phyloP scores from a whole-genome alignment of 1,139 yeast species.

The Diutina catenulata region DNA sequence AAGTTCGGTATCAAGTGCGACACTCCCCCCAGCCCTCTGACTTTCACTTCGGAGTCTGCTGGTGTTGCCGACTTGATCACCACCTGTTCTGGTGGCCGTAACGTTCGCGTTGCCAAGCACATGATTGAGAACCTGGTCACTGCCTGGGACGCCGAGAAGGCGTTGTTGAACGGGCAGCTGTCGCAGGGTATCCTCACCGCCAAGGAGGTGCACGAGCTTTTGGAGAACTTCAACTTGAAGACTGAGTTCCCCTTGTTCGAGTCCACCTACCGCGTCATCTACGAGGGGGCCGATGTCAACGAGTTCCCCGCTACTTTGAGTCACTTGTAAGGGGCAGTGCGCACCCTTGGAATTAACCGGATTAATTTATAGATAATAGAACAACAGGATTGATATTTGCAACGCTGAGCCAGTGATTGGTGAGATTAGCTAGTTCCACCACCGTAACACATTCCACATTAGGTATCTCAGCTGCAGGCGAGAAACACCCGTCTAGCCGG shows the following conservation, averaged over 20 bases:
- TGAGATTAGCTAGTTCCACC: no score
- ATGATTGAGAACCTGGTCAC: slow-evolving; percentile 35
- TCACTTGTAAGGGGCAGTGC: slow-evolving; percentile 5
- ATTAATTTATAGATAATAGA: no score
- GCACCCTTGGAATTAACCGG: no score
- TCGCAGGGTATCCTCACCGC: slow-evolving; percentile 39
- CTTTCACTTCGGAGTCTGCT: slow-evolving; percentile 37
- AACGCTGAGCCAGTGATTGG: no score
- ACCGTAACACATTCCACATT: no score
- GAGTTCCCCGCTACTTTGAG: slow-evolving; percentile 5
- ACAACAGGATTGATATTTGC: no score
- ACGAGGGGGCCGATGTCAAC: slow-evolving; percentile 11
- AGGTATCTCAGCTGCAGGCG: no score
- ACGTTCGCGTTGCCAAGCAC: slow-evolving; percentile 35
- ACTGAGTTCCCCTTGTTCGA: slow-evolving; percentile 35
- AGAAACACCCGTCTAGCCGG: no score
- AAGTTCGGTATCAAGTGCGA: slow-evolving; percentile 2
- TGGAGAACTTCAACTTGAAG: slow-evolving; percentile 20
- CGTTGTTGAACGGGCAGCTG: slow-evolving; percentile 37
- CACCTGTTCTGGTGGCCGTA: slow-evolving; percentile 39
- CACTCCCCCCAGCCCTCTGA: slow-evolving; percentile 8
- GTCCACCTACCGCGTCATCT: slow-evolving; percentile 35
- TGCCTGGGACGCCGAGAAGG: slow-evolving; percentile 33
- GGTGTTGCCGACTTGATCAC: slow-evolving; percentile 42
- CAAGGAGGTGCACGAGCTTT: slow-evolving; percentile 36